These are phyloP conservation scores for Apiospora hydei DNA, from an alignment of 2,329 filamentous ascomycete species.

Conservation along the genomic window DNA sequence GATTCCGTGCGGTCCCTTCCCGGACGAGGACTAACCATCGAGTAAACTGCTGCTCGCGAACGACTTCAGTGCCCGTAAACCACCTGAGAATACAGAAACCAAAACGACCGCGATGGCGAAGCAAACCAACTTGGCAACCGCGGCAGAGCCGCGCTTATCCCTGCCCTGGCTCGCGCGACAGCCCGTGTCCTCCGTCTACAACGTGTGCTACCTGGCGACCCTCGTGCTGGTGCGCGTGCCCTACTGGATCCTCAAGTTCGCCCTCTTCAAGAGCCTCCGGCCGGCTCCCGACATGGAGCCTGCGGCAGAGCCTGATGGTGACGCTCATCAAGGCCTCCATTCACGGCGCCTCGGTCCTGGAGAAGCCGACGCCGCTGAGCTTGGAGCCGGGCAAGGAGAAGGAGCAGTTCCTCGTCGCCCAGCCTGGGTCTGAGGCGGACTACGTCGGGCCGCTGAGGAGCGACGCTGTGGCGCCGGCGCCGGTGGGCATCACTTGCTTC, in stretches of 20 bases:
- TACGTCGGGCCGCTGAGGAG: conserved; percentile 36
- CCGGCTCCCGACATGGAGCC: background rate
- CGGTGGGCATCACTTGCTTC: conserved; percentile 43
- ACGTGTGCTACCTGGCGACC: conserved; percentile 28
- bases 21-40: background rate
- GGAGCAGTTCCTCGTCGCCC: conserved; percentile 26
- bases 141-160: conserved; percentile 29
- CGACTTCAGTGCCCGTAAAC: background rate
- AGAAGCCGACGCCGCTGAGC: conserved; percentile 27
- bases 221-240: conserved; percentile 31
- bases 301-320: conserved; percentile 31
- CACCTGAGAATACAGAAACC: background rate
- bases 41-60: background rate
- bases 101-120: background rate
- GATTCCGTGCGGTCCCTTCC: too few relatives aligned
- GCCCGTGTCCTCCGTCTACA: conserved; percentile 31
- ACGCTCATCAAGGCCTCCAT: conserved; percentile 26
- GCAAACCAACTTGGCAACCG: background rate
- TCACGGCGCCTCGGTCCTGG: conserved; percentile 24
- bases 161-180: conserved; percentile 37
- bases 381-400: conserved; percentile 27
- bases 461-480: conserved; percentile 31
- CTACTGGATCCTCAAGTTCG: conserved; percentile 32
- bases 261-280: conserved; percentile 30
- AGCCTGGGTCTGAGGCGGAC: conserved; percentile 30